phyloP scores from a whole-genome alignment of 805 yeast genomes.

The Yarrowia divulgata region DNA sequence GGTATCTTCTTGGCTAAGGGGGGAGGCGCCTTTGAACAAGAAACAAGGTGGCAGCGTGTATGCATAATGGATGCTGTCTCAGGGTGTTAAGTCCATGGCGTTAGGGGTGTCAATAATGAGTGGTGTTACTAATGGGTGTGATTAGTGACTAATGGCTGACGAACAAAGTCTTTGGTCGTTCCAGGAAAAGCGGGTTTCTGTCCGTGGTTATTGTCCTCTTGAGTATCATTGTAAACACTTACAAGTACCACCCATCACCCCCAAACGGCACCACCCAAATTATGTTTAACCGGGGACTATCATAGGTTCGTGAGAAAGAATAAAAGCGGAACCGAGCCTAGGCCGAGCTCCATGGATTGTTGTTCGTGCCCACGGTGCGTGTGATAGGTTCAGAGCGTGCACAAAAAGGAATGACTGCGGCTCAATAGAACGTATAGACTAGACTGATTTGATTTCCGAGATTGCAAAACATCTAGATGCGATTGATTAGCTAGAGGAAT shows the following conservation, averaged over 20 bases:
- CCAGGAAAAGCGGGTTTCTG: too few relatives aligned
- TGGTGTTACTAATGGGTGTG: too few relatives aligned
- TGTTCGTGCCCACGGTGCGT: too few relatives aligned
- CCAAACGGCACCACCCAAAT: neutral
- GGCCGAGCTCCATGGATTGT: neutral
- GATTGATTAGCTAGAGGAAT: too few relatives aligned
- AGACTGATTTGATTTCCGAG: too few relatives aligned
- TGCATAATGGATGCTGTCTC: conserved; percentile 1
- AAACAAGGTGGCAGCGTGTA: conserved; percentile 3
- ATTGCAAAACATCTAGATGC: too few relatives aligned
- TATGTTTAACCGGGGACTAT: neutral
- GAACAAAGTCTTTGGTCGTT: too few relatives aligned
- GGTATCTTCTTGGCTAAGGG: conserved; percentile 7
- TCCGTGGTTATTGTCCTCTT: neutral
- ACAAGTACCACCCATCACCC: neutral
- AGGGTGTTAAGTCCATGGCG: conserved; percentile 5
- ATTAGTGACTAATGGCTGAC: too few relatives aligned
- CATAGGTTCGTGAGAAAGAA: neutral
- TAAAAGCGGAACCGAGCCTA: neutral
- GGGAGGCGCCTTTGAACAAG: neutral
- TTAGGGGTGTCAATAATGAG: neutral
- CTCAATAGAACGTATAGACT: too few relatives aligned
- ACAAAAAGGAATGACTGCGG: too few relatives aligned
- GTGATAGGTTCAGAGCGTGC: too few relatives aligned
- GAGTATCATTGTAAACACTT: too few relatives aligned